Evolutionary conservation across 2,329 filamentous ascomycete genomes (phyloP).

Genomic region (Colletotrichum endophyticum): DNA sequence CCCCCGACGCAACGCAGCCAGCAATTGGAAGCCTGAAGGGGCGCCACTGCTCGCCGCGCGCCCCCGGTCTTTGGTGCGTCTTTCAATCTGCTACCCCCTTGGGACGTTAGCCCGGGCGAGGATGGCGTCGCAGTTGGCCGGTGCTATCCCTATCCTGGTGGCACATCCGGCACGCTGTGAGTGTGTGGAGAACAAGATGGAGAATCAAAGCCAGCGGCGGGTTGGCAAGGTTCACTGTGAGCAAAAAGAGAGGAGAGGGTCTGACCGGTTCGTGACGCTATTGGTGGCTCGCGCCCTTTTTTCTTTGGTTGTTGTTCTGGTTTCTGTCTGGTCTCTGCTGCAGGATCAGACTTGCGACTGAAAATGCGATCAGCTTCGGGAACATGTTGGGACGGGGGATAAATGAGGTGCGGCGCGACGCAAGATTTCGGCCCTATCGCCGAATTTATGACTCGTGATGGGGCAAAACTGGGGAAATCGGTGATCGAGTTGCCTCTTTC

Average conservation of each 20-base stretch:
- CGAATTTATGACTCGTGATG: neutral
- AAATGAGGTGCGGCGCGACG: neutral
- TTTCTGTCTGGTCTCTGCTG: neutral
- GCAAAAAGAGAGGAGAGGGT: neutral
- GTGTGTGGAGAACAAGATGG: neutral
- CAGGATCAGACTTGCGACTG: neutral
- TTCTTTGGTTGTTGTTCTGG: neutral
- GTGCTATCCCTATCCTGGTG: slow-evolving; percentile 21
- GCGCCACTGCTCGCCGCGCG: neutral
- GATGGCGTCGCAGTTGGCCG: slow-evolving; percentile 3
- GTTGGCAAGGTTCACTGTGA: neutral
- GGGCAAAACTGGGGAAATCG: neutral
- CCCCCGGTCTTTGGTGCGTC: neutral
- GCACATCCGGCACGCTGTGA: slow-evolving; percentile 13
- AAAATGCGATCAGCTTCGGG: neutral
- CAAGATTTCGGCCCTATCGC: neutral
- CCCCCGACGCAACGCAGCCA: neutral
- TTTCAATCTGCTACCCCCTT: neutral
- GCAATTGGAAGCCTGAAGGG: neutral
- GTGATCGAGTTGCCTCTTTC: neutral
- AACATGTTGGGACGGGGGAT: neutral
- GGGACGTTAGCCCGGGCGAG: slow-evolving; percentile 4
- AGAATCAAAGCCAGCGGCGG: neutral
- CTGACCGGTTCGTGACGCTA: neutral
- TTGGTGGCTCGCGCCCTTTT: neutral